Conservation (phyloP, 371 early-diverging fungal genomes). For the Choanephora cucurbitarum region DNA sequence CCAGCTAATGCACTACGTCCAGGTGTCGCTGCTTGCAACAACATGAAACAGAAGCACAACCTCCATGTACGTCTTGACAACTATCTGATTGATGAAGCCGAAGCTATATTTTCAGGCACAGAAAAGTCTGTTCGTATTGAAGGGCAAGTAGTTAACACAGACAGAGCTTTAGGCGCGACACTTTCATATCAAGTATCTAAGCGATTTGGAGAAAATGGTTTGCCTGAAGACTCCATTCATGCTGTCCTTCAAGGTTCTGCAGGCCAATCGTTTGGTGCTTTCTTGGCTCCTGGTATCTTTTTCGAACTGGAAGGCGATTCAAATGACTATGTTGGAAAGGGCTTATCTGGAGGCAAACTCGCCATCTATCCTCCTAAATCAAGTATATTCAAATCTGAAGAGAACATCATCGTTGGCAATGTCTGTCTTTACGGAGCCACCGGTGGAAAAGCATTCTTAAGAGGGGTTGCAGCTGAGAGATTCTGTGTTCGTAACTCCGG, state of each 20-base stretch:
- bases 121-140: conserved; percentile 58
- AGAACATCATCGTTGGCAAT: conserved; percentile 95
- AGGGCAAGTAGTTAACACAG: conserved; percentile 86
- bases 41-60: conserved; percentile 84
- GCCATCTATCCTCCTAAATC: conserved; percentile 87
- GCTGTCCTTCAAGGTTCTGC: conserved; percentile 91
- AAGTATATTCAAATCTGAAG: conserved; percentile 74
- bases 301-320: conserved; percentile 95
- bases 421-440: conserved; percentile 98
- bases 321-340: conserved; percentile 98
- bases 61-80: conserved; percentile 85
- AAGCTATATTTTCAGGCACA: conserved; percentile 66
- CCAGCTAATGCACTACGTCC: conserved; percentile 88
- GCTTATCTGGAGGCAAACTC: conserved; percentile 90
- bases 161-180: conserved; percentile 92
- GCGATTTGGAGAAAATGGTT: conserved; percentile 79
- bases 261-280: conserved; percentile 96
- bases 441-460: conserved; percentile 86
- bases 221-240: conserved; percentile 85
- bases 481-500: conserved; percentile 98
- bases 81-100: conserved; percentile 78
- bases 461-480: conserved; percentile 96
- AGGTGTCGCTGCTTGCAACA: conserved; percentile 81
- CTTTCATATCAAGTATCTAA: conserved; percentile 88
- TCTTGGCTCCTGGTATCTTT: conserved; percentile 88